Evolutionary conservation across 768 basidiomycete genomes (phyloP), one percentile per base, ranked within the genome.

Genomic region (Ramaria rubella): DNA sequence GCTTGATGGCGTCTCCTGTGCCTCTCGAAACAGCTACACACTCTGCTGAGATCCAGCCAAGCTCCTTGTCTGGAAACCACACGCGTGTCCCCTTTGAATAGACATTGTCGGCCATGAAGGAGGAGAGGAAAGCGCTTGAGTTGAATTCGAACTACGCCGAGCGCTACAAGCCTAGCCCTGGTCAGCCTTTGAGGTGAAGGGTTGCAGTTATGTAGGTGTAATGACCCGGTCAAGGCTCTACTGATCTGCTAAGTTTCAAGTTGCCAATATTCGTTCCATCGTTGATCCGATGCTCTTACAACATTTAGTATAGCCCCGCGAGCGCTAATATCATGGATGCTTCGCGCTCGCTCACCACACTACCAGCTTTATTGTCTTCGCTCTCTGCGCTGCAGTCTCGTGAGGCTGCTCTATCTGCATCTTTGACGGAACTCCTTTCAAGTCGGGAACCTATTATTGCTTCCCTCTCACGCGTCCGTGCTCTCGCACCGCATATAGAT

Each of bases 21-120:
- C 77, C 77, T 68, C 83, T 86, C 58, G 77, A 75, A 59, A 82
- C 82, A 36, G 77, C 75, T 52, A 77, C 75, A 60, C 94, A 90
- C 70, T 92, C 88, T 58, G 87, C 94, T 42, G 90, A 90, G 63
- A 95, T 79, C 94, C 94, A 96, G 60, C 91, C 92, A 62, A 87
- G 83, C 60, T 95, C 93, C 72, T 90, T 93, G 77, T 95, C 92
- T 61, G 91, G 82, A 66, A 94, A 93, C 93, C 89, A 91, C 67
- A 90, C 89, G 64, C 88, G 79, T 60, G 88, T 90, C 60, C 89
- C 89, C 72, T 86, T 90, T 79, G 84, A 87, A 76, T 90, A 91
- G 67, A 90, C 87, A 76, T 90, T 90, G 77, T 91, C 89, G 70
- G 89, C 87, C 89, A 91, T 91, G 71, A 51, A 34, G 30, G 57